Conservation (phyloP, 768 basidiomycete genomes). For the Phlebiopsis flavidoalba region DNA sequence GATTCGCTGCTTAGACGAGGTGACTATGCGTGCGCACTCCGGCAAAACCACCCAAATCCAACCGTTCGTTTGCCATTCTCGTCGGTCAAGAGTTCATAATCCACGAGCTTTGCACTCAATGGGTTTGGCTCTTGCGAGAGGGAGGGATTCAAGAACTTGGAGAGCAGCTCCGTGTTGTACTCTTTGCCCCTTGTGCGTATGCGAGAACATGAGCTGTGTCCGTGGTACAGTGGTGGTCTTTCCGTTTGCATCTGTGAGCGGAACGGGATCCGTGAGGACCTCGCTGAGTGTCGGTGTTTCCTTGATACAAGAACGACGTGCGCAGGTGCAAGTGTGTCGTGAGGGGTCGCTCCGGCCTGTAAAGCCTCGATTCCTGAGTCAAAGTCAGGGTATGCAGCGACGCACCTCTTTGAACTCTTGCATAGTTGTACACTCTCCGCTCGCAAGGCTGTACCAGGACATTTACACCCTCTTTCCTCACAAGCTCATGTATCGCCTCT, state of each 20-base stretch:
- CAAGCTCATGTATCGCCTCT: constrained; percentile 56
- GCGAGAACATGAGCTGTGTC: constrained; percentile 89
- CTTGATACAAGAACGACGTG: constrained; percentile 88
- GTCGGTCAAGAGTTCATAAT: constrained; percentile 78
- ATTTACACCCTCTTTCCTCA: constrained; percentile 47
- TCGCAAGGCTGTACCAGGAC: constrained; percentile 77
- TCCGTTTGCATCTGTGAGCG: constrained; percentile 15
- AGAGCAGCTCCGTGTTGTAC: constrained; percentile 79
- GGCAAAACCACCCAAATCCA: constrained; percentile 87
- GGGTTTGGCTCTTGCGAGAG: background rate
- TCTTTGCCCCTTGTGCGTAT: constrained; percentile 81
- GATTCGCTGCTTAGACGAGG: background rate
- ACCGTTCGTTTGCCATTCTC: constrained; percentile 68
- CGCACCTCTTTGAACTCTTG: constrained; percentile 63
- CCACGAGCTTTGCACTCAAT: constrained; percentile 55
- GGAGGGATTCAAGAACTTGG: constrained; percentile 43
- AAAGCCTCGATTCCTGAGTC: background rate
- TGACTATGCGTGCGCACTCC: constrained; percentile 46
- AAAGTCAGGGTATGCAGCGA: constrained; percentile 3
- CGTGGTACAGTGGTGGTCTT: constrained; percentile 32
- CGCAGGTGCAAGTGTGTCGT: constrained; percentile 49
- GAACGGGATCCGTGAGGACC: constrained; percentile 45
- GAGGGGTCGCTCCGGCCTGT: constrained; percentile 75
- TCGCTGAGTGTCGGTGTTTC: constrained; percentile 69
- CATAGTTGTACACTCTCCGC: constrained; percentile 64